Evolutionary conservation across 352 stramenopile species (phyloP), one percentile per base, ranked within the genome.

Genomic region (Aphanomyces invadans): DNA sequence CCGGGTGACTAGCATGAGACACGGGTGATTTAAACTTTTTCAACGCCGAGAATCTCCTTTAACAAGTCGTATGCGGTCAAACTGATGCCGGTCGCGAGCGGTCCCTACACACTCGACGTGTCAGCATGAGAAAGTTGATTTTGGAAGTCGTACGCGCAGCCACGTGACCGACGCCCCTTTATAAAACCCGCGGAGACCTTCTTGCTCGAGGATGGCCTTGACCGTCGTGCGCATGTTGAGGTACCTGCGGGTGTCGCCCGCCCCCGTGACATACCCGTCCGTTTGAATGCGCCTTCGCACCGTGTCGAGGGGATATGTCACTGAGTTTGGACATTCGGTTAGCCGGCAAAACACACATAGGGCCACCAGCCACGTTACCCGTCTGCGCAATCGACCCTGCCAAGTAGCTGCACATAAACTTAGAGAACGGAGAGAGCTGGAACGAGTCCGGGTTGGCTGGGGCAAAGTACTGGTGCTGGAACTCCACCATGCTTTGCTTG

Each of bases 101-200:
- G 86, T 73, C 86, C 91, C 86, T 94, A 67, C 2, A 38, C 60
- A 56, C 4, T 23, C 10, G 7, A 32, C 23, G 11, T 1, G 19
- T 54, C 17, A 54, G 46, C 19, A 12, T 23, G 9, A 21, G 9
- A 21, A 17, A 23, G 12, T 1, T 21, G 15, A 29, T 21, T 21
- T 23, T 21, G 9, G 12, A 57, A 19, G n/a, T 80, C 80, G 62
- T 80, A 94, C 85, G 57, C 85, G 72, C 74, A 94, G 82, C 86
- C 86, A 94, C 56, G 91, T 94, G 64, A 94, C 82, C 0, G 80
- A 89, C 36, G 91, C 83, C 26, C 86, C 86, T 70, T 94, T 94
- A 73, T 92, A 94, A 26, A 94, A 81, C 0, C 86, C 83, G 48
- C 83, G 76, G 79, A 79, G 89, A 26, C 86, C 83, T 80, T 94